A percentile compares a stretch with the other conserved stretches of the same genome.
phyloP scores from a whole-genome alignment of 1,284 basidiomycete species.

The Veloporphyrellus conicus region DNA sequence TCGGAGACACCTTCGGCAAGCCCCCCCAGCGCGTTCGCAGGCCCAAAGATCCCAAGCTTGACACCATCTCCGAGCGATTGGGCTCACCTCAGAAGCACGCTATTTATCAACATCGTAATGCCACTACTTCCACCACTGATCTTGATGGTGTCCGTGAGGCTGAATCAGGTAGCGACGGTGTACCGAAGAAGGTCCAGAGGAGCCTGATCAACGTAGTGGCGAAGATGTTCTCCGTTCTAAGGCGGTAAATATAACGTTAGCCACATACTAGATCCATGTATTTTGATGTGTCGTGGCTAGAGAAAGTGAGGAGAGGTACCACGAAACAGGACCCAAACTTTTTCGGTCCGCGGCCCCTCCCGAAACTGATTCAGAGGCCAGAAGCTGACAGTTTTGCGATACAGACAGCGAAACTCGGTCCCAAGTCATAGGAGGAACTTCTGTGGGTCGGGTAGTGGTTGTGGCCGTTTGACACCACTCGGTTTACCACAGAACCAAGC shows the following conservation, averaged over 20 bases:
- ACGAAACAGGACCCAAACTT: conserved; percentile 35
- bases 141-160: conserved; percentile 37
- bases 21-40: conserved; percentile 61
- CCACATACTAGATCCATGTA: too few species aligned
- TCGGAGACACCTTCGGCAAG: conserved; percentile 57
- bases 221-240: conserved; percentile 76
- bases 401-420: too few species aligned
- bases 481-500: too few species aligned
- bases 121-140: conserved; percentile 66
- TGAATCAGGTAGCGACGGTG: conserved; percentile 39
- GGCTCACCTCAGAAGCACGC: conserved; percentile 24
- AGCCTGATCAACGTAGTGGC: conserved; percentile 78
- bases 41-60: conserved; percentile 58
- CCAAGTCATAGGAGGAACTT: too few species aligned
- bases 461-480: too few species aligned
- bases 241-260: conserved; percentile 47
- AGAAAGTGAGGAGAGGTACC: too few species aligned
- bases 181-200: conserved; percentile 74
- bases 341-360: too few species aligned
- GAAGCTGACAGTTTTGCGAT: too few species aligned
- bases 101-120: conserved; percentile 44
- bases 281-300: too few species aligned
- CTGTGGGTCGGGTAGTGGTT: too few species aligned
- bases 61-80: conserved; percentile 70
- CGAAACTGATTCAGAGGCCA: too few species aligned